Evolutionary conservation across 2,329 filamentous ascomycete species (phyloP).

Genomic region (Fusarium sp.): DNA sequence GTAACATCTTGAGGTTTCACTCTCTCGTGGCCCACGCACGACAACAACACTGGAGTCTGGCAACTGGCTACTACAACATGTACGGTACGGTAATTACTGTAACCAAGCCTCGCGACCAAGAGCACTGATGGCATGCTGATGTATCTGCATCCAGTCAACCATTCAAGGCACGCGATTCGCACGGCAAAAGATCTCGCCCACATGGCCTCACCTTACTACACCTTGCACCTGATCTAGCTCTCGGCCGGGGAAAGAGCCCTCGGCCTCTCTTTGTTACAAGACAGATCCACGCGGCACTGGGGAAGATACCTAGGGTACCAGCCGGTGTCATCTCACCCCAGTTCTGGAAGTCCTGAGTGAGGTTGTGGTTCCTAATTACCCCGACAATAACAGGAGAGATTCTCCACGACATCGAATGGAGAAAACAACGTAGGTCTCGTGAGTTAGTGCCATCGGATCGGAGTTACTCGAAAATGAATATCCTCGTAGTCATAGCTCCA

Average conservation of each 20-base stretch:
- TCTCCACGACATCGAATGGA: slow-evolving; percentile 12
- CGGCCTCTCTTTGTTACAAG: slow-evolving; percentile 36
- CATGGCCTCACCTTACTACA: slow-evolving; percentile 24
- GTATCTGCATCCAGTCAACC: slow-evolving; percentile 6
- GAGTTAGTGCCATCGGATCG: slow-evolving; percentile 24
- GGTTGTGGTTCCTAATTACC: slow-evolving; percentile 3
- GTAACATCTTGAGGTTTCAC: slow-evolving; percentile 15
- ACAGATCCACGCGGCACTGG: slow-evolving; percentile 24
- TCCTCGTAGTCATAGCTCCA: slow-evolving; percentile 9
- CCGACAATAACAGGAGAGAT: slow-evolving; percentile 1
- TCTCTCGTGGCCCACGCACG: slow-evolving; percentile 7
- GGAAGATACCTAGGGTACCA: slow-evolving; percentile 17
- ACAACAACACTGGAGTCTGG: background rate
- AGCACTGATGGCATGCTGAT: slow-evolving; percentile 14
- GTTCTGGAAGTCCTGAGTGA: slow-evolving; percentile 5
- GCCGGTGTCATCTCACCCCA: slow-evolving; percentile 6
- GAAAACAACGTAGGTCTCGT: slow-evolving; percentile 19
- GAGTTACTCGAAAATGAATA: slow-evolving; percentile 34
- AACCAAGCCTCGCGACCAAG: slow-evolving; percentile 14
- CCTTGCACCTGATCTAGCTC: slow-evolving; percentile 35
- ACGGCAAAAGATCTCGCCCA: slow-evolving; percentile 33
- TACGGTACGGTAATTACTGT: background rate
- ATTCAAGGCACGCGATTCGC: slow-evolving; percentile 23
- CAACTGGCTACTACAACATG: background rate
- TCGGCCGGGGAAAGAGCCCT: slow-evolving; percentile 37